phyloP scores from a whole-genome alignment of 1,139 yeast species.

The Pichia sp. region DNA sequence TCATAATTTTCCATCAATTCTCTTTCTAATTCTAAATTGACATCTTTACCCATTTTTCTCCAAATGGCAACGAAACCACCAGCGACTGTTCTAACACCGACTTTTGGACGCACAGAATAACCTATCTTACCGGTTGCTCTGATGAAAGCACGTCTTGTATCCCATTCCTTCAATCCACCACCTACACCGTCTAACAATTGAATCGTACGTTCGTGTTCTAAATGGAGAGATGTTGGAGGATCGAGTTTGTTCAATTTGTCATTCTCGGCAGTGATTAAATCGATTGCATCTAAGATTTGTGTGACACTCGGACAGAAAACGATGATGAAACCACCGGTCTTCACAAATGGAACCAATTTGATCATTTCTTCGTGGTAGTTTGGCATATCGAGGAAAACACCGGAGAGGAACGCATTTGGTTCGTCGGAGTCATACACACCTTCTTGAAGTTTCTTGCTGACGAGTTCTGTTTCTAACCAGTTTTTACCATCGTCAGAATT shows the following conservation, averaged over 20 bases:
- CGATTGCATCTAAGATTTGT: conserved; percentile 40
- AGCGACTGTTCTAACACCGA: conserved; percentile 42
- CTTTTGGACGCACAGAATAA: conserved; percentile 46
- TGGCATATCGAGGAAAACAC: conserved; percentile 46
- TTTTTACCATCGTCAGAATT: conserved; percentile 21
- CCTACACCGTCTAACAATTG: conserved; percentile 47
- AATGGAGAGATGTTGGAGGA: conserved; percentile 10
- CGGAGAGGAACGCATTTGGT: conserved; percentile 37
- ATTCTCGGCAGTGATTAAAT: conserved; percentile 27
- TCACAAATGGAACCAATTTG: conserved; percentile 34
- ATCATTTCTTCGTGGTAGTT: conserved; percentile 36
- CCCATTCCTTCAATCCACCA: conserved; percentile 46
- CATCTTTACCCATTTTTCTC: conserved; percentile 24
- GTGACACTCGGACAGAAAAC: conserved; percentile 47
- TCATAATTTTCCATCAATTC: conserved; percentile 12
- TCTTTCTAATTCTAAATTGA: conserved; percentile 15
- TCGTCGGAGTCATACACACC: conserved; percentile 10
- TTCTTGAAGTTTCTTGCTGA: conserved; percentile 3
- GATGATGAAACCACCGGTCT: conserved; percentile 40
- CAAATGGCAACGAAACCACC: conserved; percentile 47
- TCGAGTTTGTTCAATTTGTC: conserved; percentile 11
- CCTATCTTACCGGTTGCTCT: conserved; percentile 40
- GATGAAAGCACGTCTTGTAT: conserved; percentile 36
- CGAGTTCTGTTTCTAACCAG: conserved; percentile 19
- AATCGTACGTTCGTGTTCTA: conserved; percentile 33